Conservation (phyloP, 805 yeast species). For the Ogataea philodendri region DNA sequence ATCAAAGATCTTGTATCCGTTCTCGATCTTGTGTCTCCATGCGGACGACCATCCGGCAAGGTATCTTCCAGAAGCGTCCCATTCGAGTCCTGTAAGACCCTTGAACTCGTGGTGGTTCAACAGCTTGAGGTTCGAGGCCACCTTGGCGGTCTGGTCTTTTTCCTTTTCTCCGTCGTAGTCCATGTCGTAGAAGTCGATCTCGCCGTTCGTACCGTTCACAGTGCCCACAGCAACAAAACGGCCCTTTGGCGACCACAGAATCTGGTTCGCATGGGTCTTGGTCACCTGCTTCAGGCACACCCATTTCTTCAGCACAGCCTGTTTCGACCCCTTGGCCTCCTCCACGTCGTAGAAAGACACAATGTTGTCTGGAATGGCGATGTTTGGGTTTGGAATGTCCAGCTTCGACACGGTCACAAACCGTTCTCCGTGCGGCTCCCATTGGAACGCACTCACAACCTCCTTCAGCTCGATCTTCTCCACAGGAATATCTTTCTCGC, state of each 20-base stretch:
- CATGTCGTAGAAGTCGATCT: conserved; percentile 81
- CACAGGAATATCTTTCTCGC: conserved; percentile 89
- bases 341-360: conserved; percentile 85
- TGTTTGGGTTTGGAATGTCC: conserved; percentile 51
- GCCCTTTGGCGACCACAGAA: conserved; percentile 91
- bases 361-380: conserved; percentile 60
- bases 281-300: conserved; percentile 55
- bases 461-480: conserved; percentile 93
- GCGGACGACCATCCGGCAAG: conserved; percentile 84
- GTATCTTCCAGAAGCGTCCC: conserved; percentile 97
- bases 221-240: conserved; percentile 67
- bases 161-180: conserved; percentile 69
- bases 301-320: conserved; percentile 31
- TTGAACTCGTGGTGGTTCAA: conserved; percentile 62
- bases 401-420: conserved; percentile 73
- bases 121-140: conserved; percentile 56
- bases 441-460: conserved; percentile 79
- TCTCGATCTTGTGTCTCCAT: conserved; percentile 81
- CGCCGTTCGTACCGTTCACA: conserved; percentile 43
- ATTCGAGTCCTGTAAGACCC: conserved; percentile 78
- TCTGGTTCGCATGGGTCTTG: conserved; percentile 66
- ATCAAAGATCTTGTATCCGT: conserved; percentile 87
- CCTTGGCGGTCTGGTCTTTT: conserved; percentile 44
- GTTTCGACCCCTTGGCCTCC: conserved; percentile 43
- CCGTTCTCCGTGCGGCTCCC: conserved; percentile 94